These are phyloP conservation scores for Ophiostoma piceae DNA, from an alignment of 2,329 filamentous ascomycete genomes.

Conservation along the genomic window DNA sequence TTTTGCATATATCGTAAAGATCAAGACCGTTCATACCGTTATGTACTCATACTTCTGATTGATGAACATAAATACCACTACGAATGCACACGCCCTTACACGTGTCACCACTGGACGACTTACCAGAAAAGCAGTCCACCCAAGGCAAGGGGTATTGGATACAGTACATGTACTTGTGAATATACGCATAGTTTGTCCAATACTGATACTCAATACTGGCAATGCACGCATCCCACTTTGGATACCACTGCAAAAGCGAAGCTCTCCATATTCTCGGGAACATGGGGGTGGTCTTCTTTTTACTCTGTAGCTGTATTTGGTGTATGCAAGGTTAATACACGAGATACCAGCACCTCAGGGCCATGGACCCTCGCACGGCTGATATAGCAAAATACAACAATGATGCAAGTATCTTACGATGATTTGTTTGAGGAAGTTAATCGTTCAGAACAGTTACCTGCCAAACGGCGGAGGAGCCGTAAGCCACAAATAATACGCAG, in stretches of 20 bases:
- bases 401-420: not conserved
- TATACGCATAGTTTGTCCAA: not conserved
- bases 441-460: not conserved
- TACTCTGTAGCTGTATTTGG: not conserved
- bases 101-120: slow-evolving; percentile 10
- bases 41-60: not conserved
- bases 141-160: slow-evolving; percentile 4
- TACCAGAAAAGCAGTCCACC: not conserved
- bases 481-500: not conserved
- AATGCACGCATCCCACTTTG: slow-evolving; percentile 11
- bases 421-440: not conserved
- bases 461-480: not conserved
- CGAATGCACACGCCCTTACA: slow-evolving; percentile 12
- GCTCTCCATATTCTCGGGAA: slow-evolving; percentile 9
- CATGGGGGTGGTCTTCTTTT: not conserved
- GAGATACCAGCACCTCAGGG: not conserved
- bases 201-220: not conserved
- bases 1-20: not conserved
- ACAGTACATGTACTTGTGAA: not conserved
- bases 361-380: not conserved
- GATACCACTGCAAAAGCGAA: not conserved
- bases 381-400: not conserved
- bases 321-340: not conserved
- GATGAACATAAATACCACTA: not conserved
- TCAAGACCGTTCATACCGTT: not conserved